Evolutionary conservation across 2,329 filamentous ascomycete species (phyloP).

Genomic region (Ascochyta clinopodiicola): DNA sequence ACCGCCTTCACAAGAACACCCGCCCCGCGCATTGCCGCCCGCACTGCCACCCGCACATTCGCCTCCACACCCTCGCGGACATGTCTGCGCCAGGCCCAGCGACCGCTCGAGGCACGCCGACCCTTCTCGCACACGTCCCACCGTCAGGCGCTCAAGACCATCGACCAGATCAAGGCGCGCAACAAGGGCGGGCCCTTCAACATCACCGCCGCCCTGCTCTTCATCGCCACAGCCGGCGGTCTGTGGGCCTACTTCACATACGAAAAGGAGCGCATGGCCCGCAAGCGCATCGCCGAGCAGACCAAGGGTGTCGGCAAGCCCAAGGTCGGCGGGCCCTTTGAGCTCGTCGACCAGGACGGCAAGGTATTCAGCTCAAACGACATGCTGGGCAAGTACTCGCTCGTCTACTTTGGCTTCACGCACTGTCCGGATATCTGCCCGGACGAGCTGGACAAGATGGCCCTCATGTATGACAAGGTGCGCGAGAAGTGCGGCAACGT

Average conservation of each 20-base stretch:
- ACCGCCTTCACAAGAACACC: constrained; percentile 19
- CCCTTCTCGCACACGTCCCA: constrained; percentile 39
- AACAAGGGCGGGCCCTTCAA: constrained; percentile 75
- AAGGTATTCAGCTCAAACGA: constrained; percentile 77
- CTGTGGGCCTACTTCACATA: constrained; percentile 90
- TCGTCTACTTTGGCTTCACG: constrained; percentile 98
- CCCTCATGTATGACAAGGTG: constrained; percentile 83
- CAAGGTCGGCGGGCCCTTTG: constrained; percentile 89
- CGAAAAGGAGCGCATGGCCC: constrained; percentile 90
- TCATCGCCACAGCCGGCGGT: constrained; percentile 77
- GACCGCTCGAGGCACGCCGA: constrained; percentile 15
- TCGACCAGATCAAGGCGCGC: constrained; percentile 44
- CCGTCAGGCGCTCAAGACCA: constrained; percentile 43
- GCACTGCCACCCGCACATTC: constrained; percentile 25
- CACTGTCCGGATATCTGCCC: constrained; percentile 99
- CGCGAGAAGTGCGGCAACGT: constrained; percentile 55
- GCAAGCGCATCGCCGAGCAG: constrained; percentile 86
- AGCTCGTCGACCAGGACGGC: constrained; percentile 81
- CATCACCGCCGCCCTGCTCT: constrained; percentile 86
- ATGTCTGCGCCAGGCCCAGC: constrained; percentile 24
- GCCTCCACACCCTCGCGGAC: constrained; percentile 22
- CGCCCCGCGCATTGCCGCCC: constrained; percentile 27
- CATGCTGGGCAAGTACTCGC: constrained; percentile 83
- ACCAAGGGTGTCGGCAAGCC: constrained; percentile 91
- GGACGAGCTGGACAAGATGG: constrained; percentile 99